Evolutionary conservation across 441 rosid genomes (phyloP).

Genomic region (Manihot esculenta): DNA sequence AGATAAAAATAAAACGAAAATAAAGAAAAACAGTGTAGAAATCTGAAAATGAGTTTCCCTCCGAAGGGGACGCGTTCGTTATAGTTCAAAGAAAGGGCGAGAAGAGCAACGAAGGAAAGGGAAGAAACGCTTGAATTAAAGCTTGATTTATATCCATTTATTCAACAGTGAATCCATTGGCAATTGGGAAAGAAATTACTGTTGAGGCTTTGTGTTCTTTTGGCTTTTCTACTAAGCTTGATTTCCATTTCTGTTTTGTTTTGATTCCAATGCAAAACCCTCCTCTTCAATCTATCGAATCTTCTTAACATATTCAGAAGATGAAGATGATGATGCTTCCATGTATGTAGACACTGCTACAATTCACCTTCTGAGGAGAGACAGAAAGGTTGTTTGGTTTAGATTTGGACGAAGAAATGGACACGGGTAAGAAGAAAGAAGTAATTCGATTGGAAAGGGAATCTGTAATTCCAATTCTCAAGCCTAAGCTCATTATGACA

Average conservation of each 20-base stretch:
- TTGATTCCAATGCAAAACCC: slow-evolving; percentile 20
- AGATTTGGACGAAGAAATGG: slow-evolving; percentile 6
- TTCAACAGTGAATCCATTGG: too few species aligned
- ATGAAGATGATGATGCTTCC: background rate
- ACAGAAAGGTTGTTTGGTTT: background rate
- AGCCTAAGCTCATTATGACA: slow-evolving; percentile 72
- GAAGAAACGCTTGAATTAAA: background rate
- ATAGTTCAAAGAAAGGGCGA: background rate
- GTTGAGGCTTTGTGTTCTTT: background rate
- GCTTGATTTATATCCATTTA: background rate
- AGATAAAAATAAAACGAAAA: background rate
- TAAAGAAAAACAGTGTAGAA: background rate
- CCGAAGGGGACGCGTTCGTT: slow-evolving; percentile 14
- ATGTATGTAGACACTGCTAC: background rate
- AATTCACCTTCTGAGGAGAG: background rate
- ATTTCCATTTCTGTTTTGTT: background rate
- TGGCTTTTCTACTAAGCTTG: background rate
- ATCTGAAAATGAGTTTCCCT: slow-evolving; percentile 11
- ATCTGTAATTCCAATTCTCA: slow-evolving; percentile 86
- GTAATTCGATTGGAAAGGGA: slow-evolving; percentile 81
- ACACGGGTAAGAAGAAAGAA: slow-evolving; percentile 49
- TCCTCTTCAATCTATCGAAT: slow-evolving; percentile 5
- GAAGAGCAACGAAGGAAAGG: background rate
- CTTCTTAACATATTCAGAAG: slow-evolving; percentile 2
- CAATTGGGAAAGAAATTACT: too few species aligned